Evolutionary conservation across 768 basidiomycete species (phyloP).

Genomic region (Leccinum subgranulosum): DNA sequence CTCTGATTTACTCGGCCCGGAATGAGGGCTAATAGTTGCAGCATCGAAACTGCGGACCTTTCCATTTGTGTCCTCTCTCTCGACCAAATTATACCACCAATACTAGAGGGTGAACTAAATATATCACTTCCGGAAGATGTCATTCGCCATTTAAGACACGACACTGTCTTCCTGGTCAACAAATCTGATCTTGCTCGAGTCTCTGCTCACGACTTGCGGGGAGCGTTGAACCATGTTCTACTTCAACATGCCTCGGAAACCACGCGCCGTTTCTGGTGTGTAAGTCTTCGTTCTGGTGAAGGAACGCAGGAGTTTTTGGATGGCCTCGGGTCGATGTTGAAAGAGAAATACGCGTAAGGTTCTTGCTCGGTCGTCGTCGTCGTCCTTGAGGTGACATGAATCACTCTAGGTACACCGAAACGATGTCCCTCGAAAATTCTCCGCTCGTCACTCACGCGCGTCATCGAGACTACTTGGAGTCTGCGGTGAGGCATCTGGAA

Average conservation of each 20-base stretch:
- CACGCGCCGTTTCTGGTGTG: slow-evolving; percentile 44
- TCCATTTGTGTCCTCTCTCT: slow-evolving; percentile 81
- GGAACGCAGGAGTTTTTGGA: slow-evolving; percentile 60
- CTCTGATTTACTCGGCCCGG: not conserved
- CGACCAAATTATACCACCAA: slow-evolving; percentile 36
- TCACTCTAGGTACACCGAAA: slow-evolving; percentile 17
- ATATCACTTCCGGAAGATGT: slow-evolving; percentile 46
- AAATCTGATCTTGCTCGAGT: slow-evolving; percentile 59
- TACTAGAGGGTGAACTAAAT: slow-evolving; percentile 1
- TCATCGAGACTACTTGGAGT: slow-evolving; percentile 74
- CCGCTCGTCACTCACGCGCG: slow-evolving; percentile 79
- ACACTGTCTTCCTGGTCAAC: slow-evolving; percentile 75
- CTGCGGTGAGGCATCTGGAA: slow-evolving; percentile 42
- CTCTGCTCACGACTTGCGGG: slow-evolving; percentile 4
- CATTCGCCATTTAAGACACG: slow-evolving; percentile 43
- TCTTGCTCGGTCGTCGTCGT: not conserved
- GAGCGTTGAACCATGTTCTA: slow-evolving; percentile 19
- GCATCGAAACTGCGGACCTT: slow-evolving; percentile 65
- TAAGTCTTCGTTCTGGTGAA: slow-evolving; percentile 57
- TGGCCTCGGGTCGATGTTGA: slow-evolving; percentile 50
- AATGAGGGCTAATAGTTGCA: slow-evolving; percentile 26
- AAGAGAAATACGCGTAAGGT: slow-evolving; percentile 25
- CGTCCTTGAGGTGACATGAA: not conserved
- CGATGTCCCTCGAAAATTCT: slow-evolving; percentile 18
- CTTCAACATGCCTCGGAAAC: slow-evolving; percentile 1